Evolutionary conservation across 495 filamentous ascomycete species (phyloP), one percentile per base, ranked within the genome.

Genomic region (Penicillium bialowiezense): DNA sequence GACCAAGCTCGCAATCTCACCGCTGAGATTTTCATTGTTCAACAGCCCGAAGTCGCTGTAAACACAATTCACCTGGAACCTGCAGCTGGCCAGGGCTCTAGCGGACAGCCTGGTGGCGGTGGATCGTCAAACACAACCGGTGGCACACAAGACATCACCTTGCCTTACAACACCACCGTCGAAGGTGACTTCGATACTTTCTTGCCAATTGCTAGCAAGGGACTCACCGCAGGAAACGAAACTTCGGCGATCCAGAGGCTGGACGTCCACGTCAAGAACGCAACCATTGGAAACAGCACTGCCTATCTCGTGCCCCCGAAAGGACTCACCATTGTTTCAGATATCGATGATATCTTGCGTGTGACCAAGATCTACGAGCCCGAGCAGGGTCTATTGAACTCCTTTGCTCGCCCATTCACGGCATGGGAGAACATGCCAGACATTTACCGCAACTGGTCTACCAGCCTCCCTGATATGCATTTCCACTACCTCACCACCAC

Each of bases 401-500:
- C 85, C 5, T 91, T 91, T 53, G 87, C 87, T 0, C 76, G 81
- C 7, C 71, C 83, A 1, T 91, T 86, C 67, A 73, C 69, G 0
- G 75, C 80, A 0, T 91, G 88, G 88, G 65, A 86, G 69, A 82
- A 91, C 60, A 91, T 91, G 88, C 87, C 88, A 0, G 78, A 78
- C 5, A 79, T 87, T 52, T 88, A 89, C 63, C 74, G 78, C 28
- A 84, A 86, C 48, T 86, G 84, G 83, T 81, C 79, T 0, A 62
- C 62, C 10, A 72, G 65, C 28, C 68, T 86, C n/a, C 74, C 75
- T 2, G 65, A 84, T 55, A 71, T 83, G 52, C 88, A 90, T 62
- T 91, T 90, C 71, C 87, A 91, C 65, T 91, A 91, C 63, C 77
- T 91, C 17, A 91, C 87, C 7, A 91, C 88, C 0, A 91, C 88